phyloP scores from a whole-genome alignment of 75 land plant genomes.

The Pinus albicaulis region DNA sequence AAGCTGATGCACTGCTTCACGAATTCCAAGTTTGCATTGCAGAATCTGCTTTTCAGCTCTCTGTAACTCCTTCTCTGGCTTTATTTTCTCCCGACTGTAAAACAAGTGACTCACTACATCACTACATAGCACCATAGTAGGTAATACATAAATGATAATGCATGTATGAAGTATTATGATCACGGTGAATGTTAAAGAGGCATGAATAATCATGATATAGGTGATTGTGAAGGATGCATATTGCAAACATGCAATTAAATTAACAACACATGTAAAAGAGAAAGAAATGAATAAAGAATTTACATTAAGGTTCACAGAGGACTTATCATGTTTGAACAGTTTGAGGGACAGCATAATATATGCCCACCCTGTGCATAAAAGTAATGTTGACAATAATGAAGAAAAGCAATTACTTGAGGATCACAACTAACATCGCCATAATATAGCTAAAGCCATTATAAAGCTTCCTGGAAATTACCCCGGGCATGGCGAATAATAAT shows the following conservation, averaged over 20 bases:
- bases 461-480: neutral
- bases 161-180: neutral
- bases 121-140: neutral
- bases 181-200: neutral
- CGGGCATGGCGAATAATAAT: neutral
- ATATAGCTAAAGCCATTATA: neutral
- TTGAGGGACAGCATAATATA: neutral
- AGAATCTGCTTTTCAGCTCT: slow-evolving; percentile 78
- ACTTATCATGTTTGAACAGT: neutral
- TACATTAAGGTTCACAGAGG: neutral
- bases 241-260: neutral
- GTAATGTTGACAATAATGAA: too few species aligned
- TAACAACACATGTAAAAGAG: neutral
- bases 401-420: too few species aligned
- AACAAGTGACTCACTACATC: neutral
- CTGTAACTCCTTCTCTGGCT: slow-evolving; percentile 87
- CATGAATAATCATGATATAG: neutral
- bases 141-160: neutral
- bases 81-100: slow-evolving; percentile 88
- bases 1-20: slow-evolving; percentile 82
- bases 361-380: too few species aligned
- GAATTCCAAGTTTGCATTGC: slow-evolving; percentile 84
- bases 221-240: neutral
- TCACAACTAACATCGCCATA: neutral
- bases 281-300: neutral